Evolutionary conservation across 768 basidiomycete genomes (phyloP).

Genomic region (Lactarius hengduanensis): DNA sequence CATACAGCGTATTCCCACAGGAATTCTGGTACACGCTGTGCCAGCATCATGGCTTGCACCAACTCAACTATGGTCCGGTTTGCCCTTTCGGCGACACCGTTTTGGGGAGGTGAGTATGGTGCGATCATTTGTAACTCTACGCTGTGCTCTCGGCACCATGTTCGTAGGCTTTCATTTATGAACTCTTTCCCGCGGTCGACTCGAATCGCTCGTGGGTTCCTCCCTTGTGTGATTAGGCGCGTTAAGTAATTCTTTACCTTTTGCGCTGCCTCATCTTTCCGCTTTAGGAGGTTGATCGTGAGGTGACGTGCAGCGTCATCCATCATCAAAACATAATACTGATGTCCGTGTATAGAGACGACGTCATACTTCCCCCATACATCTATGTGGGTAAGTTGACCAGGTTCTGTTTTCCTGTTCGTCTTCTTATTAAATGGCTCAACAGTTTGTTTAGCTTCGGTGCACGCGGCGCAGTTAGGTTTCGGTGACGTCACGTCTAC

Average conservation of each 20-base stretch:
- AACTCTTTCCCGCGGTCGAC: neutral
- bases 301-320: fast-evolving
- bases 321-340: neutral
- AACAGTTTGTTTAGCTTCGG: neutral
- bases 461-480: neutral
- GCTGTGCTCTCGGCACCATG: neutral
- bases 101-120: neutral
- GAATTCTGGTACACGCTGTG: neutral
- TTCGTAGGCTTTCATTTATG: fast-evolving
- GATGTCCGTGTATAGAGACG: neutral
- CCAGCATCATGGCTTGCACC: neutral
- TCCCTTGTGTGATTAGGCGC: fast-evolving
- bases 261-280: neutral
- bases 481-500: neutral
- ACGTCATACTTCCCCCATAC: neutral
- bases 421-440: neutral
- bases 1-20: neutral
- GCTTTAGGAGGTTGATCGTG: neutral
- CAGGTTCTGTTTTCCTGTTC: neutral
- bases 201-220: fast-evolving
- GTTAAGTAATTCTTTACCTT: neutral
- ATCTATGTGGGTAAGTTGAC: neutral
- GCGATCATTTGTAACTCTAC: neutral
- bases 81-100: neutral
- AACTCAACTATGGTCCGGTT: neutral